phyloP scores from a whole-genome alignment of 768 basidiomycete genomes.

The Hygrophoropsis aurantiaca region DNA sequence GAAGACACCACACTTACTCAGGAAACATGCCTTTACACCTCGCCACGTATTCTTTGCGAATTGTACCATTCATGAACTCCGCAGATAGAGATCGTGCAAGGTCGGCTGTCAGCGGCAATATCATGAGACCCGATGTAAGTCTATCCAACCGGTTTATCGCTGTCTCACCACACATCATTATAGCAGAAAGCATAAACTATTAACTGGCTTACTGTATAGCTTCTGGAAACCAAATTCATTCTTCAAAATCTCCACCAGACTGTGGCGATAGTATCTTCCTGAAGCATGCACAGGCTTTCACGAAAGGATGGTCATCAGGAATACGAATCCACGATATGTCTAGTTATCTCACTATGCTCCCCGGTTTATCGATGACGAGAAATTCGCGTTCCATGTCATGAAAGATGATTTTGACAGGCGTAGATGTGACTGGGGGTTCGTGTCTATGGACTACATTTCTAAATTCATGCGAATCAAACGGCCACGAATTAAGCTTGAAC shows the following conservation, averaged over 20 bases:
- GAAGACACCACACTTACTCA: constrained; percentile 50
- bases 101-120: constrained; percentile 73
- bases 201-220: constrained; percentile 68
- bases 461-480: constrained; percentile 8
- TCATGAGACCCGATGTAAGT: constrained; percentile 93
- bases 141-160: constrained; percentile 95
- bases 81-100: constrained; percentile 69
- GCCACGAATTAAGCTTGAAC: no score
- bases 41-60: constrained; percentile 92
- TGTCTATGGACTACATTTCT: constrained; percentile 96
- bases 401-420: constrained; percentile 75
- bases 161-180: constrained; percentile 26
- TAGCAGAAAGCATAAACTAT: not conserved
- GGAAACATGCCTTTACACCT: constrained; percentile 86
- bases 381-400: constrained; percentile 80
- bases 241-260: constrained; percentile 82
- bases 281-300: constrained; percentile 87
- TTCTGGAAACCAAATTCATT: constrained; percentile 80
- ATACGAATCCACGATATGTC: constrained; percentile 6
- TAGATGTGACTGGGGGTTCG: constrained; percentile 91
- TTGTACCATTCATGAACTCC: constrained; percentile 80
- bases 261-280: constrained; percentile 88
- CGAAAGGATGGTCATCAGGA: constrained; percentile 6
- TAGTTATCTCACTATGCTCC: constrained; percentile 82
- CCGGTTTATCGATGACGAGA: constrained; percentile 94